phyloP scores from a whole-genome alignment of 495 filamentous ascomycete genomes.

The Hypomontagnella submonticulosa region DNA sequence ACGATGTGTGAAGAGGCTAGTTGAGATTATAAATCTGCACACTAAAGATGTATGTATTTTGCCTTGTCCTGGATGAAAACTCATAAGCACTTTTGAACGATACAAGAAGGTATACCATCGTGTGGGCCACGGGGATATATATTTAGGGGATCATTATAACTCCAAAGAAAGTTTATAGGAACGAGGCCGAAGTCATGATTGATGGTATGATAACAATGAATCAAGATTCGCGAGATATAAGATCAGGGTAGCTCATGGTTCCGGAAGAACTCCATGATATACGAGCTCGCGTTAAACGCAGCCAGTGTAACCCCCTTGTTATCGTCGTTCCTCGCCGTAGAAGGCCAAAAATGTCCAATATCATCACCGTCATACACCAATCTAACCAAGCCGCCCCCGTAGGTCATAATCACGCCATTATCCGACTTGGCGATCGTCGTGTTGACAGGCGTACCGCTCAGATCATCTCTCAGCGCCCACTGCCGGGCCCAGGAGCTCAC shows the following conservation, averaged over 20 bases:
- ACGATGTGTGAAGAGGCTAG: no score
- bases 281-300: conserved; percentile 52
- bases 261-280: conserved; percentile 55
- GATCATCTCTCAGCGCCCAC: conserved; percentile 54
- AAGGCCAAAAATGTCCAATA: conserved; percentile 59
- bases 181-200: no score
- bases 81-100: no score
- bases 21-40: no score
- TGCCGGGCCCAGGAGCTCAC: conserved; percentile 53
- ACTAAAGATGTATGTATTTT: no score
- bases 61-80: no score
- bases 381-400: conserved; percentile 40
- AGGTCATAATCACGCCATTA: conserved; percentile 33
- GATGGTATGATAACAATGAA: no score
- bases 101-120: no score
- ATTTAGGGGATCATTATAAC: no score
- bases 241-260: conserved; percentile 32
- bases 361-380: conserved; percentile 45
- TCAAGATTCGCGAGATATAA: background rate
- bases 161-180: no score
- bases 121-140: no score
- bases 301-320: conserved; percentile 43
- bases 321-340: conserved; percentile 54
- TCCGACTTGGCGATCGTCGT: conserved; percentile 37
- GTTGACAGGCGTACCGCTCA: conserved; percentile 40